Conservation (phyloP, 139 green algal species). For the Haematococcus sp. region DNA sequence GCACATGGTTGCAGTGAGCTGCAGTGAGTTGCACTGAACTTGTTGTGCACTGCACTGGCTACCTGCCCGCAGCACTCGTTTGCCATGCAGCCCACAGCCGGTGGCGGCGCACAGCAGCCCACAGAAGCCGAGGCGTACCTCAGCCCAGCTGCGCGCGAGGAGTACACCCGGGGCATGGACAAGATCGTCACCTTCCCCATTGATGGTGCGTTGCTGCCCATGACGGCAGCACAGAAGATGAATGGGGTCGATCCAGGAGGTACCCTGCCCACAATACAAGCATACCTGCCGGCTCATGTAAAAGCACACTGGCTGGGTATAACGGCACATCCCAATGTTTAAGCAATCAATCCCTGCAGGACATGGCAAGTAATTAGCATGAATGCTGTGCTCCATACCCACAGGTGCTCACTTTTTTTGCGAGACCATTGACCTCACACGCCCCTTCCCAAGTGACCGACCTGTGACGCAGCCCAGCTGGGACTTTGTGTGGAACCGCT, state of each 20-base stretch:
- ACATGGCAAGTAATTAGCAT: too few species aligned
- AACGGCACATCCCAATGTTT: too few species aligned
- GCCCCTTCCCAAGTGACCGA: conserved; percentile 79
- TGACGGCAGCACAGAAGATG: neutral
- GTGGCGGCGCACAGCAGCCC: neutral
- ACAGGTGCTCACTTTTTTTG: conserved; percentile 91
- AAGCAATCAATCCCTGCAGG: too few species aligned
- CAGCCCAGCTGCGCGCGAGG: neutral
- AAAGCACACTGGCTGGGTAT: too few species aligned
- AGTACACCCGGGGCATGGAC: conserved; percentile 8
- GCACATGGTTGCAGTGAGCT: too few species aligned
- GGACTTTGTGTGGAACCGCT: conserved; percentile 92
- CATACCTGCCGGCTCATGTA: too few species aligned
- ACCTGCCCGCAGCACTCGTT: neutral
- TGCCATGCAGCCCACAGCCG: neutral
- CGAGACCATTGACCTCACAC: conserved; percentile 89
- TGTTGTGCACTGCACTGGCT: neutral
- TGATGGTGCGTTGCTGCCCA: conserved; percentile 8
- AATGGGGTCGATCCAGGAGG: too few species aligned
- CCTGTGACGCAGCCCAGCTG: conserved; percentile 48
- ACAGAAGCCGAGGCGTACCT: conserved; percentile 3
- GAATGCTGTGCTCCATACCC: neutral
- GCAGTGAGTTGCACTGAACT: too few species aligned
- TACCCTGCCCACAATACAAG: too few species aligned
- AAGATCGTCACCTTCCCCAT: conserved; percentile 26